These are phyloP conservation scores for Haplographium delicatum DNA, from an alignment of 495 filamentous ascomycete genomes.

Conservation along the genomic window DNA sequence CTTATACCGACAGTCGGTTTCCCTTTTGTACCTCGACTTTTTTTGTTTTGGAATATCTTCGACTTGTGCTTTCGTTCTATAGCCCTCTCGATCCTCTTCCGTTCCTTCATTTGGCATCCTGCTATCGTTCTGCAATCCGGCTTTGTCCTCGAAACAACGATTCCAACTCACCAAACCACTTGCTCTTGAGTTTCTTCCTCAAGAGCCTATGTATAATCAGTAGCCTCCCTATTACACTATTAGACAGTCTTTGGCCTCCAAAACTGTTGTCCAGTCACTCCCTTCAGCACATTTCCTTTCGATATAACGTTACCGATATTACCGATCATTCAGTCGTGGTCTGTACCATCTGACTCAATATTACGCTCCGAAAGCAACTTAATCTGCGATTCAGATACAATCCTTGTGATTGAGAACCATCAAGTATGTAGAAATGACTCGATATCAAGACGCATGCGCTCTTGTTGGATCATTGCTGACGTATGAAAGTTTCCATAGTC, in stretches of 20 bases:
- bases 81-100: conserved; percentile 23
- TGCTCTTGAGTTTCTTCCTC: conserved; percentile 1
- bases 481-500: no score
- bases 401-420: not conserved
- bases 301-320: not conserved
- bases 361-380: conserved; percentile 9
- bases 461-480: no score
- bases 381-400: conserved; percentile 14
- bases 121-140: conserved; percentile 15
- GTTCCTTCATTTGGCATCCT: conserved; percentile 28
- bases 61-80: conserved; percentile 20
- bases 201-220: conserved; percentile 27
- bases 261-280: conserved; percentile 29
- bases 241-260: conserved; percentile 25
- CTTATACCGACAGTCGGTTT: conserved; percentile 25
- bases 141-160: conserved; percentile 16
- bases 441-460: no score
- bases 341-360: not conserved
- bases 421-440: conserved; percentile 22
- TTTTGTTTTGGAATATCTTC: conserved; percentile 26
- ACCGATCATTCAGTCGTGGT: not conserved
- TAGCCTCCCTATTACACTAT: conserved; percentile 19
- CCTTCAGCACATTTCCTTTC: conserved; percentile 15
- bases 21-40: conserved; percentile 21
- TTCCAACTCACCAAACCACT: conserved; percentile 7